Evolutionary conservation across 176 grass and related monocot species (phyloP), one percentile per base, ranked within the genome.

Genomic region (Eragrostis curvula): DNA sequence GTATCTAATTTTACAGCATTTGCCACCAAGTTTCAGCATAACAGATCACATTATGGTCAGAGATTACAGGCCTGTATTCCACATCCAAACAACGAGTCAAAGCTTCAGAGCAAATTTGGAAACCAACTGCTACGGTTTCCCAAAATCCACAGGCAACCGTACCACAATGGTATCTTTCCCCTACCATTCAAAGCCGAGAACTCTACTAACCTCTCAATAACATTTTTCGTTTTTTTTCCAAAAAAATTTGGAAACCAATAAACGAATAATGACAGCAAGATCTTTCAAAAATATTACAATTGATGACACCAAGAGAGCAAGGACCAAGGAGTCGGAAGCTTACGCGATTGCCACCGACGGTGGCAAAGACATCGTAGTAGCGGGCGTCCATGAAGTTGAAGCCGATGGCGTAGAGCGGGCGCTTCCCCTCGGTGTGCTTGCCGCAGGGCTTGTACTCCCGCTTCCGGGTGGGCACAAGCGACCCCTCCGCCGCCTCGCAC

Each of bases 301-400:
- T 9, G 8, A n/a, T 52, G 5, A 18, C 28, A 45, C 10, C 30
- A 77, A 48, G 50, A 20, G 53, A 57, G 16, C n/a, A n/a, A n/a
- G n/a, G n/a, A n/a, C n/a, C 10, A 39, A 39, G 12, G 8, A 60
- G 3, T 6, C 5, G 18, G 7, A 2, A 12, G 15, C 52, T 75
- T 77, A 98, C 90, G 18, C 72, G 88, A 32, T 92, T 91, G 17
- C 90, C 86, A 49, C 87, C 85, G 49, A 87, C 90, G 11, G 90
- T 93, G 45, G 96, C 92, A 58, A 98, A 95, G 74, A 95, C 82
- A 70, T 95, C 84, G 57, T 95, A 90, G 79, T 95, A 98, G 78
- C 88, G 79, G 23, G 82, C 82, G 41, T 95, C 90, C 50, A 95
- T 43, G 87, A 98, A 98, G 78, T 98, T 98, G 79, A 98, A 98